Base-by-base conservation (phyloP, 306 rosid species). In the Corylus americana region DNA sequence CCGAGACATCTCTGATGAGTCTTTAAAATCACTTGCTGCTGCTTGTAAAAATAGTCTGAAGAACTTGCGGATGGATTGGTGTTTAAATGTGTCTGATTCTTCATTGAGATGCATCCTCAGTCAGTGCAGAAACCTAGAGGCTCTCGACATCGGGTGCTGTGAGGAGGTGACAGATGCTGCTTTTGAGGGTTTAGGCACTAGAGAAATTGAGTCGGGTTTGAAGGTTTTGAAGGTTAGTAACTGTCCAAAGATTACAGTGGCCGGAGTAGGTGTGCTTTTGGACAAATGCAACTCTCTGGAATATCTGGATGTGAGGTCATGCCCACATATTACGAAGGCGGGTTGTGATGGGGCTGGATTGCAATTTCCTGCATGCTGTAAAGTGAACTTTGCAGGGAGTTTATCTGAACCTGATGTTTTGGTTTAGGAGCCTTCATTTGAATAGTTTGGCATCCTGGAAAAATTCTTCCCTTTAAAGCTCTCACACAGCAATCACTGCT, bases 21-120 rank as follows among this genome's bases (percentile, higher is more conserved):
- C 96, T 0, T 80, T 95, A 39, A 89, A 84, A 73, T 84, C 81
- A 14, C 82, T 95, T 35, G 97, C 98, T 70, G 51, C 73, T 70
- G 84, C 92, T 53, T 85, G 94, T 81, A 81, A 83, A 80, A 78
- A 29, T 70, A 89, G 78, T 82, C 98, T 95, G 75, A 91, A 86
- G 86, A 89, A 85, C 82, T 85, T 95, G 62, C 86, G 98, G 80
- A 93, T 95, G 99, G 99, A 93, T 80, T 93, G 98, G 98, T 95
- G 99, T 82, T 83, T 83, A 20, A 95, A 93, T 67, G 69, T 93
- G 53, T 83, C 96, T 0, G 90, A 95, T 77, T 83, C 95, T 76
- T 91, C 98, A 3, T 73, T 95, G 67, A 88, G 88, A 85, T 91
- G 86, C 80, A 73, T 95, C 80, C 82, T 95, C 63, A 84, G 78